Percentiles rank a stretch among this genome's conserved stretches.
phyloP scores from a whole-genome alignment of 768 basidiomycete genomes.

The Glaciozyma antarctica region DNA sequence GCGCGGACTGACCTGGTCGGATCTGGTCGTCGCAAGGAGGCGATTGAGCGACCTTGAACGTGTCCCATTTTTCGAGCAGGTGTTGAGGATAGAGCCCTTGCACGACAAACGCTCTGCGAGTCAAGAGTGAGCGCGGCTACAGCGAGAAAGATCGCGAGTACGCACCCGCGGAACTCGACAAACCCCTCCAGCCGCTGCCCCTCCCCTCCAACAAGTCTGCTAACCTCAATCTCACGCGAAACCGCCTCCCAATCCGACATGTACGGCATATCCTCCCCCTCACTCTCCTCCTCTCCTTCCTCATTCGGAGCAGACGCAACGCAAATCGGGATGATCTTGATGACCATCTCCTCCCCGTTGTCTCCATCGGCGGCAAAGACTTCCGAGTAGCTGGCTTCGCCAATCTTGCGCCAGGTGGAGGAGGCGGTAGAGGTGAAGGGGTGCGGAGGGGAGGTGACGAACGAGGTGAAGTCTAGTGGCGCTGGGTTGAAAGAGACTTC shows the following conservation, averaged over 20 bases:
- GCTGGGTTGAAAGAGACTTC: background rate
- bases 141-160: constrained; percentile 1
- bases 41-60: constrained; percentile 61
- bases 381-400: constrained; percentile 93
- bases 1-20: constrained; percentile 58
- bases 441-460: constrained; percentile 12
- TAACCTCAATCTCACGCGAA: constrained; percentile 34
- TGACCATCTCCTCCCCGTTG: constrained; percentile 58
- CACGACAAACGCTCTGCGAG: constrained; percentile 66
- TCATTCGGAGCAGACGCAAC: constrained; percentile 42
- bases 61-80: constrained; percentile 78
- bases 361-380: constrained; percentile 64
- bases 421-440: constrained; percentile 12
- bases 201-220: constrained; percentile 53
- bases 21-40: constrained; percentile 56
- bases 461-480: constrained; percentile 26
- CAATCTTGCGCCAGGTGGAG: constrained; percentile 57
- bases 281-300: constrained; percentile 28
- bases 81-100: constrained; percentile 70
- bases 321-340: constrained; percentile 70
- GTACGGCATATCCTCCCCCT: constrained; percentile 52
- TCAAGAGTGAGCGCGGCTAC: background rate
- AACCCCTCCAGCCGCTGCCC: constrained; percentile 54
- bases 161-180: constrained; percentile 55
- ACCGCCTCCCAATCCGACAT: constrained; percentile 52